Conservation (phyloP, 2,329 filamentous ascomycete species). For the Cercospora sesami region DNA sequence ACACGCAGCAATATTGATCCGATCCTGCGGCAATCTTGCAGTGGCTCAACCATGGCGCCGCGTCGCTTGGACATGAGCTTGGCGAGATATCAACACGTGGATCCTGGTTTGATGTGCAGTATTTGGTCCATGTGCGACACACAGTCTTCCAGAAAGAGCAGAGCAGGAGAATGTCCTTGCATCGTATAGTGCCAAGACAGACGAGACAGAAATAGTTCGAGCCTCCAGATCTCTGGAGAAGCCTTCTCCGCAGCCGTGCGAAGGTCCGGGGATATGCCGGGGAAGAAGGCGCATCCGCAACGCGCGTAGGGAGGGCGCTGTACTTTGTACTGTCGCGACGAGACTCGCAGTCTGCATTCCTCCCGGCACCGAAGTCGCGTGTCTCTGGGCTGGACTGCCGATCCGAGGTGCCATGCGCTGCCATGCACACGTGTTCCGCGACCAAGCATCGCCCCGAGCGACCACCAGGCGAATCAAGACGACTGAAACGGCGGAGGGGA, state of each 20-base stretch:
- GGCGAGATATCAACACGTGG: background rate
- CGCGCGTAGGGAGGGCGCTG: background rate
- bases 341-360: background rate
- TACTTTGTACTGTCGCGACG: background rate
- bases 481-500: background rate
- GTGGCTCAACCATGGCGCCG: background rate
- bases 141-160: background rate
- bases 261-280: background rate
- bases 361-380: background rate
- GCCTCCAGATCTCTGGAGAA: background rate
- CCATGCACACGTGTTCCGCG: background rate
- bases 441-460: background rate
- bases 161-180: background rate
- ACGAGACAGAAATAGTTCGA: background rate
- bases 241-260: background rate
- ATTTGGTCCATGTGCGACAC: background rate
- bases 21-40: background rate
- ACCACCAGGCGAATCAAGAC: background rate
- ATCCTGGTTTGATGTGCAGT: background rate
- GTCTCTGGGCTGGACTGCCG: background rate
- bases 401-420: constrained; percentile 6
- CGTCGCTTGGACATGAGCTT: background rate
- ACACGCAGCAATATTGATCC: background rate
- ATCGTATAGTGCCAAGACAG: background rate
- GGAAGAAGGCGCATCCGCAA: background rate